phyloP scores from a whole-genome alignment of 805 yeast species.

The Kregervanrija delftensis region DNA sequence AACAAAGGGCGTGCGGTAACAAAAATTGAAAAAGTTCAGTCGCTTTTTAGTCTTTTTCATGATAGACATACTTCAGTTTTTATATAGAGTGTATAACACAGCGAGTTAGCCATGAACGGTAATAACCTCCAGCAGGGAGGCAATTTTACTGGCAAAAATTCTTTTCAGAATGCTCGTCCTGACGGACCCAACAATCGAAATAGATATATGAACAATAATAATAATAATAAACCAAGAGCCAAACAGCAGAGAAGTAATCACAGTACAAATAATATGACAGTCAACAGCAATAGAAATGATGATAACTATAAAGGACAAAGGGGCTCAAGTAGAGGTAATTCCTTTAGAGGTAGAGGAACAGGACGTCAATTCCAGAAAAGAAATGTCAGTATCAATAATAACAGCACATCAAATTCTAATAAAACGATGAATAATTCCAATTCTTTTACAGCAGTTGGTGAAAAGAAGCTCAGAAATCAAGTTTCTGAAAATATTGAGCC shows the following conservation, averaged over 20 bases:
- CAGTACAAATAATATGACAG: neutral
- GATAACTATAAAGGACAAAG: neutral
- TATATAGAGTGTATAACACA: too few species aligned
- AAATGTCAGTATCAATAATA: neutral
- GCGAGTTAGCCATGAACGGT: neutral
- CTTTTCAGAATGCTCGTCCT: neutral
- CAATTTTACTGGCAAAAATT: neutral
- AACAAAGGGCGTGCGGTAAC: too few species aligned
- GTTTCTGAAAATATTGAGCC: slow-evolving; percentile 1
- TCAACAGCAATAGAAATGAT: neutral
- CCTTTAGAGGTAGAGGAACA: neutral
- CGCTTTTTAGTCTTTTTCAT: too few species aligned
- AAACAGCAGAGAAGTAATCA: neutral
- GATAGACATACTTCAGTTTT: too few species aligned
- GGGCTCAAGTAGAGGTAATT: neutral
- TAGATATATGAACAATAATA: too few species aligned
- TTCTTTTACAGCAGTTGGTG: neutral
- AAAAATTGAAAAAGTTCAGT: too few species aligned
- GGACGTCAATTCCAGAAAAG: neutral
- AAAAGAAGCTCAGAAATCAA: neutral
- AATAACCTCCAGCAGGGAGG: neutral
- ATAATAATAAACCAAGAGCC: too few species aligned
- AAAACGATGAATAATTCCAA: neutral
- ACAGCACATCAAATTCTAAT: neutral
- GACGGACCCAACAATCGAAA: too few species aligned